Percentiles rank a stretch among this genome's conserved stretches.
Evolutionary conservation across 2,329 filamentous ascomycete genomes (phyloP).

Genomic region (Torrubiella hemipterigena): DNA sequence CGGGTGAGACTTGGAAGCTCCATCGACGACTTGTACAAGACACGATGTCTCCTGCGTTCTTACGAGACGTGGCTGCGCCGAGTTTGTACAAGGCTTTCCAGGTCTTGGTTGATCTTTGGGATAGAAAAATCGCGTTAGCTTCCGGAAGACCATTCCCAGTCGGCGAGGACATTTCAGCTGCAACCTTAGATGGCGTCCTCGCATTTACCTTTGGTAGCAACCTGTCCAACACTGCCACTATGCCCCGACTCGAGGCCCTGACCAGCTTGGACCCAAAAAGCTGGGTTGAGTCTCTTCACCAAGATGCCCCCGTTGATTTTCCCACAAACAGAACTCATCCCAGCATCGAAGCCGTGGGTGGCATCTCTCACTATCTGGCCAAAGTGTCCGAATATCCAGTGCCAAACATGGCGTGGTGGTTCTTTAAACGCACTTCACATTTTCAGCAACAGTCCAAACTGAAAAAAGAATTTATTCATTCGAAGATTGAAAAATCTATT

Average conservation of each 20-base stretch:
- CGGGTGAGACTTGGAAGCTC: conserved; percentile 17
- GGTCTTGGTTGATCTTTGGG: conserved; percentile 21
- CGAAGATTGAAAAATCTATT: background rate
- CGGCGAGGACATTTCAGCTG: conserved; percentile 17
- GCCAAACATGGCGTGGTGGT: background rate
- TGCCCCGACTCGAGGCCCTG: conserved; percentile 1
- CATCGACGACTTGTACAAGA: conserved; percentile 22
- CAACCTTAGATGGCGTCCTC: conserved; percentile 21
- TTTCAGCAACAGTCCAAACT: background rate
- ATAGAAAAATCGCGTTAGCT: conserved; percentile 16
- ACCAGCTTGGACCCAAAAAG: too few relatives aligned
- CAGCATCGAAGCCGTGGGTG: too few relatives aligned
- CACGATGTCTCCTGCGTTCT: conserved; percentile 23
- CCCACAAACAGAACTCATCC: too few relatives aligned
- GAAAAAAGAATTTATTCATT: background rate
- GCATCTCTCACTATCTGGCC: too few relatives aligned
- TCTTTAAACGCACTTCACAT: background rate
- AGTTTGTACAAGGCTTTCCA: conserved; percentile 18
- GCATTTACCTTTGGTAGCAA: conserved; percentile 19
- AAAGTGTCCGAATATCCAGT: too few relatives aligned
- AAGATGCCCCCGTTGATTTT: too few relatives aligned
- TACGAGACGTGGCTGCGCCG: conserved; percentile 20
- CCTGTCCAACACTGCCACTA: conserved; percentile 8
- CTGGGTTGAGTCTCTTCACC: background rate
- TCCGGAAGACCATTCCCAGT: conserved; percentile 18